Evolutionary conservation across 148 eudicot species (phyloP).

Genomic region (Chenopodium quinoa): DNA sequence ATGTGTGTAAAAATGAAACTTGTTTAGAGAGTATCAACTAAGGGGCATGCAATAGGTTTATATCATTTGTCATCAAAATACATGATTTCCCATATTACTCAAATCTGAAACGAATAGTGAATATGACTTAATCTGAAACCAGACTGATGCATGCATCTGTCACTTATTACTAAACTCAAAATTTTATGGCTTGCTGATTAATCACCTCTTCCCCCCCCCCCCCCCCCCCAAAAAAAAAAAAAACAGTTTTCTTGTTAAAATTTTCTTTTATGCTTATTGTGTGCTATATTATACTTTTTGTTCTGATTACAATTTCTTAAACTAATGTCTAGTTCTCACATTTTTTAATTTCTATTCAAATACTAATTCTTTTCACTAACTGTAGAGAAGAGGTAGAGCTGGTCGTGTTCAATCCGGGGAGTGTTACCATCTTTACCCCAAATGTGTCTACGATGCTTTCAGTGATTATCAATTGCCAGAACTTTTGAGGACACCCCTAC

Average conservation of each 20-base stretch:
- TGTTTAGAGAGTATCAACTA: neutral
- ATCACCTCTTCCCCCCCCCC: no score
- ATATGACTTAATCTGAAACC: neutral
- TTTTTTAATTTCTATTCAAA: conserved; percentile 1
- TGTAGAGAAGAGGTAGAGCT: conserved; percentile 92
- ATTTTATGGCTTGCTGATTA: no score
- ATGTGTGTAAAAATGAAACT: neutral
- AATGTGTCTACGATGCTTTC: conserved; percentile 83
- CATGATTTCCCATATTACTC: neutral
- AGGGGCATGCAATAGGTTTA: neutral
- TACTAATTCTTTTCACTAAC: conserved; percentile 17
- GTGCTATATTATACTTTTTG: neutral
- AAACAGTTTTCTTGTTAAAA: neutral
- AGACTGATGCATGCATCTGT: neutral
- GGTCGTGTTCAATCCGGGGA: conserved; percentile 99
- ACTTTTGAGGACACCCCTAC: conserved; percentile 93
- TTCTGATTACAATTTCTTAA: neutral
- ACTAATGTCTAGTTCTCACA: neutral
- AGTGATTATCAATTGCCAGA: conserved; percentile 96
- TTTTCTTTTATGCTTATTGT: neutral
- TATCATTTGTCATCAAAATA: neutral
- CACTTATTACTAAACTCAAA: neutral
- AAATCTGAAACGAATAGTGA: neutral
- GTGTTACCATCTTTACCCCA: conserved; percentile 91
- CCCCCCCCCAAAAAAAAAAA: no score